These are phyloP conservation scores for Fusarium tricinctum DNA, from an alignment of 2,329 filamentous ascomycete species.

Conservation along the genomic window DNA sequence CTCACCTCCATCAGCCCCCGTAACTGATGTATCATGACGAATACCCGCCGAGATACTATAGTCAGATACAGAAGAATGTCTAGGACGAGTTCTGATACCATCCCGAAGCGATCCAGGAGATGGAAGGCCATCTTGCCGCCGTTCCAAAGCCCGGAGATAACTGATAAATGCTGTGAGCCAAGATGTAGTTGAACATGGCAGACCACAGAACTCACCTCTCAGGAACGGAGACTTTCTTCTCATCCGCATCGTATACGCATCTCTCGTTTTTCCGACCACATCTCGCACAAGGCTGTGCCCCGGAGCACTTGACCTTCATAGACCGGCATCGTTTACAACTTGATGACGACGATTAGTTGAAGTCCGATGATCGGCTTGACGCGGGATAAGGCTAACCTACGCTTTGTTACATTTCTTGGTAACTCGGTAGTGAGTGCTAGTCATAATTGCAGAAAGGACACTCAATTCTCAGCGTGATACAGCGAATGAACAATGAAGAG, in stretches of 20 bases:
- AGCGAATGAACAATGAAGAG: background rate
- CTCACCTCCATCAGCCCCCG: constrained; percentile 21
- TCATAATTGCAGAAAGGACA: constrained; percentile 19
- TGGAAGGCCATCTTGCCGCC: constrained; percentile 32
- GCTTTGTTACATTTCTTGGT: constrained; percentile 47
- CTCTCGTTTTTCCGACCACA: constrained; percentile 45
- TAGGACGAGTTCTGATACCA: constrained; percentile 10
- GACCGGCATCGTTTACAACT: constrained; percentile 48
- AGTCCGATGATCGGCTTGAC: background rate
- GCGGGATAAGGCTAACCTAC: constrained; percentile 19
- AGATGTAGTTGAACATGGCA: fast-evolving
- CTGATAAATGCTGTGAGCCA: constrained; percentile 11
- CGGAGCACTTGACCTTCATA: constrained; percentile 50
- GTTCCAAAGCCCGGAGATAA: constrained; percentile 46
- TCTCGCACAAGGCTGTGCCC: constrained; percentile 44
- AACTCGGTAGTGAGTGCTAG: constrained; percentile 32
- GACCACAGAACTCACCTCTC: constrained; percentile 35
- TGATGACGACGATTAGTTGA: constrained; percentile 13
- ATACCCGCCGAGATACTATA: constrained; percentile 26
- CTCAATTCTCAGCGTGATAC: background rate
- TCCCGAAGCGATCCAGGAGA: constrained; percentile 15
- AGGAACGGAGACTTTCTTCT: constrained; percentile 47
- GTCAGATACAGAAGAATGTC: constrained; percentile 41
- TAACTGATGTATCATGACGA: constrained; percentile 1
- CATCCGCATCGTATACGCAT: constrained; percentile 44